phyloP scores from a whole-genome alignment of 2,329 filamentous ascomycete species.

The Dendrostoma leiphaemia region DNA sequence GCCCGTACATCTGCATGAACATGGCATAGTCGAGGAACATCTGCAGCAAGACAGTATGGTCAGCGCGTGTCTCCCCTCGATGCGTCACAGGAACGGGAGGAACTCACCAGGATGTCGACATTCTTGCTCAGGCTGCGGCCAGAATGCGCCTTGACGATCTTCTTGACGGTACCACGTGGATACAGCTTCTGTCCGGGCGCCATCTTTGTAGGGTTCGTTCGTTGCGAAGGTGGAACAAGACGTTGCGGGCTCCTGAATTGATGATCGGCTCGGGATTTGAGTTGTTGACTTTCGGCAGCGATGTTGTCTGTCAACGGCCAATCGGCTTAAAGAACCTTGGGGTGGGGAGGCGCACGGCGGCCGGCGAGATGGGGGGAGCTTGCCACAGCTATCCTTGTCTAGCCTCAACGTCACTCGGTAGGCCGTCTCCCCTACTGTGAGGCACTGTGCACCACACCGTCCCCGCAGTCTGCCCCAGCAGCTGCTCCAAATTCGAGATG shows the following conservation, averaged over 20 bases:
- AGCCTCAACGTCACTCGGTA: slow-evolving; percentile 13
- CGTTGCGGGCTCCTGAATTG: not conserved
- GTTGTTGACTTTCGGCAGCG: slow-evolving; percentile 10
- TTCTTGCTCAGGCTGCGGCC: slow-evolving; percentile 80
- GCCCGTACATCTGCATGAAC: slow-evolving; percentile 66
- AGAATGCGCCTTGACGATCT: slow-evolving; percentile 86
- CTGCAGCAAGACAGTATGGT: slow-evolving; percentile 41
- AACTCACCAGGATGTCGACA: slow-evolving; percentile 74
- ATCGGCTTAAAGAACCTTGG: slow-evolving; percentile 10
- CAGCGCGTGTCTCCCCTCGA: slow-evolving; percentile 26
- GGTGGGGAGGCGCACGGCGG: no score
- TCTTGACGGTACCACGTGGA: slow-evolving; percentile 80
- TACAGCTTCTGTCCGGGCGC: slow-evolving; percentile 72
- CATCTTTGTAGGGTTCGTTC: slow-evolving; percentile 44
- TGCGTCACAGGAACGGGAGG: slow-evolving; percentile 16
- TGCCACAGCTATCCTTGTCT: no score
- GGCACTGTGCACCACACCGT: slow-evolving; percentile 13
- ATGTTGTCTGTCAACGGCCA: not conserved
- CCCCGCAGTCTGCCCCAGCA: slow-evolving; percentile 10
- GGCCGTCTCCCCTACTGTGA: not conserved
- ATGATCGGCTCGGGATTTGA: not conserved
- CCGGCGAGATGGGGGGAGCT: no score
- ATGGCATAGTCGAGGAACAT: slow-evolving; percentile 82
- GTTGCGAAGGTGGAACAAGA: not conserved
- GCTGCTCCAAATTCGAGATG: not conserved